A percentile compares a stretch with the other conserved stretches of the same genome.
These are phyloP conservation scores for Chiua virens DNA, from an alignment of 768 basidiomycete genomes.

Conservation along the genomic window DNA sequence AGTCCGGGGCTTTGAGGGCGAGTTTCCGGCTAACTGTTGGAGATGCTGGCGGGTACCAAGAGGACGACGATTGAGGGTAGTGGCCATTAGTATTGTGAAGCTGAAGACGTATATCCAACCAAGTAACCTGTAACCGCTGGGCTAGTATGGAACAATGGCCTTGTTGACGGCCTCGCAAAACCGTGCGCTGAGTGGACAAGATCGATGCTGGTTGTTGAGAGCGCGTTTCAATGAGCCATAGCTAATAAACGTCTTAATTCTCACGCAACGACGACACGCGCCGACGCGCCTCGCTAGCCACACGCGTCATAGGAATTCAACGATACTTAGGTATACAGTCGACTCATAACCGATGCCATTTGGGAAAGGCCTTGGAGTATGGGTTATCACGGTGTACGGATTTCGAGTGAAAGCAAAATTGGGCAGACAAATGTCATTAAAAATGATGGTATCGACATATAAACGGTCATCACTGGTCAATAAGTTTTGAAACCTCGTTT, in stretches of 20 bases:
- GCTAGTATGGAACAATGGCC: background rate
- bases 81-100: constrained; percentile 38
- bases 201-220: constrained; percentile 3
- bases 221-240: constrained; percentile 2
- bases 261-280: constrained; percentile 22
- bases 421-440: no score
- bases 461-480: no score
- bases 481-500: no score
- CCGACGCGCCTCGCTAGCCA: constrained; percentile 8
- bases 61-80: constrained; percentile 46
- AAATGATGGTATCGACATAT: no score
- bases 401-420: no score
- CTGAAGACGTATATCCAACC: background rate
- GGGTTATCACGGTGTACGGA: no score
- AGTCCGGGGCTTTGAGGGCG: constrained; percentile 37
- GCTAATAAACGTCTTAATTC: constrained; percentile 17
- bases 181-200: background rate
- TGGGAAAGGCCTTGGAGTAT: no score
- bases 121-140: constrained; percentile 1
- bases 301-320: constrained; percentile 17
- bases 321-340: no score
- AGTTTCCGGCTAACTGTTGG: constrained; percentile 33
- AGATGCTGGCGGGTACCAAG: constrained; percentile 43
- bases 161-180: background rate
- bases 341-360: no score